These are phyloP conservation scores for Phlebiopsis flavidoalba DNA, from an alignment of 768 basidiomycete species.

Conservation along the genomic window DNA sequence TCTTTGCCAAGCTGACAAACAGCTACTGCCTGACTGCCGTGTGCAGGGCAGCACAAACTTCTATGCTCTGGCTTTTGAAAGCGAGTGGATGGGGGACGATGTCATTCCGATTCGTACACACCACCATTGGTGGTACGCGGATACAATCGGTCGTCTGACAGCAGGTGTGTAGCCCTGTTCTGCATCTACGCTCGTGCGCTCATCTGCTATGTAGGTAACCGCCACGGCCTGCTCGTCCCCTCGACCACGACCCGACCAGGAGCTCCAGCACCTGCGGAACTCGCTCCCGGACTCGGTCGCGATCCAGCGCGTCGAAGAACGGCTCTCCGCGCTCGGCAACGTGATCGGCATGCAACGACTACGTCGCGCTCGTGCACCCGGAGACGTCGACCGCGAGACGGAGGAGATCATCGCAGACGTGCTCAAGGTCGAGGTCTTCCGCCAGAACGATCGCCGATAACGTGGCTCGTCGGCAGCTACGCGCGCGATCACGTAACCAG, in stretches of 20 bases:
- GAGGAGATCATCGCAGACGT: constrained; percentile 99
- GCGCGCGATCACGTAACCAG: constrained; percentile 91
- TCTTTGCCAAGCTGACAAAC: constrained; percentile 97
- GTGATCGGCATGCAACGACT: constrained; percentile 97
- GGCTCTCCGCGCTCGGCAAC: constrained; percentile 94
- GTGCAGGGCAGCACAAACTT: constrained; percentile 96
- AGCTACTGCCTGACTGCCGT: constrained; percentile 94
- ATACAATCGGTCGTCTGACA: constrained; percentile 90
- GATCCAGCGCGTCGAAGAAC: constrained; percentile 95
- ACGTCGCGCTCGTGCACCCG: constrained; percentile 97
- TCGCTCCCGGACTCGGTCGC: constrained; percentile 89
- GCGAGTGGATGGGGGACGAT: constrained; percentile 86
- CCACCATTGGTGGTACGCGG: constrained; percentile 89
- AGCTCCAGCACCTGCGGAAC: constrained; percentile 96
- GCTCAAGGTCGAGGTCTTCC: constrained; percentile 97
- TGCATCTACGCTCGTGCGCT: not conserved
- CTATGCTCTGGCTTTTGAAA: constrained; percentile 96
- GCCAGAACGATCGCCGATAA: constrained; percentile 95
- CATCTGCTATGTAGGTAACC: constrained; percentile 57
- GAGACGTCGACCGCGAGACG: constrained; percentile 93
- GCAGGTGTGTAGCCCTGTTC: constrained; percentile 52
- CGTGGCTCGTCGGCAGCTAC: constrained; percentile 94
- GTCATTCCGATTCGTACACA: constrained; percentile 93
- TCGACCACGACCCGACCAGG: constrained; percentile 95
- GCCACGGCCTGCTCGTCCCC: constrained; percentile 95